Conservation (phyloP, 495 filamentous ascomycete species). For the Cercophora newfieldiana region DNA sequence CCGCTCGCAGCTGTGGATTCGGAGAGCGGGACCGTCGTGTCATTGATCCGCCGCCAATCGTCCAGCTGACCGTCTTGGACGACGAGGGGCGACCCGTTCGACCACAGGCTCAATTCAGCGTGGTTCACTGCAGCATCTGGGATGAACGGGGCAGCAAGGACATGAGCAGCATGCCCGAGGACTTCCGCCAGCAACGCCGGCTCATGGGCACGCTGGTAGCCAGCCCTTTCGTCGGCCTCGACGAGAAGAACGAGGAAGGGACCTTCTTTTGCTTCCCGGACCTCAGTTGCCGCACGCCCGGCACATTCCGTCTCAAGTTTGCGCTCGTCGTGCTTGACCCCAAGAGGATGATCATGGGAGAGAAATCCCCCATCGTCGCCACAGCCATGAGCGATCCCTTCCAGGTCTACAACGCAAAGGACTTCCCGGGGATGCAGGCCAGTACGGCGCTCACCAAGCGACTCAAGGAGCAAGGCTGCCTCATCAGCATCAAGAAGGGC, state of each 20-base stretch:
- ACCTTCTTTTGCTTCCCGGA: slow-evolving; percentile 97
- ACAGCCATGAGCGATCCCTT: slow-evolving; percentile 76
- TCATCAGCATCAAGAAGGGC: slow-evolving; percentile 82
- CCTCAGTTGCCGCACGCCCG: slow-evolving; percentile 85
- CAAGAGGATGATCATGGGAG: slow-evolving; percentile 44
- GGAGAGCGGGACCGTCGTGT: slow-evolving; percentile 91
- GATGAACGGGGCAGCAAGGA: slow-evolving; percentile 60
- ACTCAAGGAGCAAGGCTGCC: slow-evolving; percentile 71
- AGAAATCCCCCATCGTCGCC: slow-evolving; percentile 62
- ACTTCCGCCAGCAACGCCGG: slow-evolving; percentile 62
- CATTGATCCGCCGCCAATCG: slow-evolving; percentile 92
- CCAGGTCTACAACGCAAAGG: slow-evolving; percentile 91
- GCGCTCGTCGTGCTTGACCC: slow-evolving; percentile 80
- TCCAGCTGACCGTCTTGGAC: slow-evolving; percentile 78
- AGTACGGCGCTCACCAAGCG: slow-evolving; percentile 67
- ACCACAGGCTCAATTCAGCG: slow-evolving; percentile 72
- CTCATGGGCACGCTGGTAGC: slow-evolving; percentile 80
- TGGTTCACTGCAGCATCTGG: slow-evolving; percentile 81
- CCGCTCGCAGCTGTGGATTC: slow-evolving; percentile 90
- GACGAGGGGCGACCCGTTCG: slow-evolving; percentile 57
- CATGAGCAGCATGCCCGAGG: slow-evolving; percentile 59
- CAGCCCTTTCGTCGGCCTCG: slow-evolving; percentile 67
- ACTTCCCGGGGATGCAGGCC: slow-evolving; percentile 90
- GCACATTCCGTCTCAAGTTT: slow-evolving; percentile 79
- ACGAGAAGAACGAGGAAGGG: slow-evolving; percentile 65